phyloP scores from a whole-genome alignment of 352 stramenopile species.

The Pythium aquatile region DNA sequence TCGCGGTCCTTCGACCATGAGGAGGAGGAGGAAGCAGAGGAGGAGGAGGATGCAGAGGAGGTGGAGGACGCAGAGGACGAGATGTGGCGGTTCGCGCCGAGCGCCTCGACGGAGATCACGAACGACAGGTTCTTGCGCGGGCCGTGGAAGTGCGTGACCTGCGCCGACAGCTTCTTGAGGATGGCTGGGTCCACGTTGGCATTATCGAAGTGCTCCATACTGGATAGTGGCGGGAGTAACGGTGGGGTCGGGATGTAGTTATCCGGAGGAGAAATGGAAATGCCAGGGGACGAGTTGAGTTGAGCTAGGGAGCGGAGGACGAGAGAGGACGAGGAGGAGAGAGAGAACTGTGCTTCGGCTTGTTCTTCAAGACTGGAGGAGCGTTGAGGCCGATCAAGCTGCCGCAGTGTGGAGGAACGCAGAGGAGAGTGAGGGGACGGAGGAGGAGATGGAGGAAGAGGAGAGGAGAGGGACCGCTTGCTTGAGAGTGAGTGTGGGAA shows the following conservation, averaged over 20 bases:
- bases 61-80: neutral
- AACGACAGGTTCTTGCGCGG: conserved; percentile 75
- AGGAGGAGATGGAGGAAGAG: conserved; percentile 6
- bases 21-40: neutral
- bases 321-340: neutral
- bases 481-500: conserved; percentile 7
- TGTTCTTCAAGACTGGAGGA: neutral
- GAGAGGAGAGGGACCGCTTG: neutral
- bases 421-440: neutral
- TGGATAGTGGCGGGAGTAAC: conserved; percentile 1
- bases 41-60: conserved; percentile 29
- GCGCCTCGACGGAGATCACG: conserved; percentile 74
- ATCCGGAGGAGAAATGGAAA: conserved; percentile 8
- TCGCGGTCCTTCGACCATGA: conserved; percentile 43
- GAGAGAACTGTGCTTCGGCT: neutral
- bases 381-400: neutral
- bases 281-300: neutral
- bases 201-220: conserved; percentile 41
- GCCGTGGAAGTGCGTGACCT: conserved; percentile 66
- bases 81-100: conserved; percentile 49
- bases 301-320: neutral
- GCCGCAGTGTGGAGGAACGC: conserved; percentile 3
- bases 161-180: conserved; percentile 76
- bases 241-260: conserved; percentile 4
- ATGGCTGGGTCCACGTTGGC: conserved; percentile 70